Conservation (phyloP, 768 basidiomycete genomes). For the Trametes maxima region DNA sequence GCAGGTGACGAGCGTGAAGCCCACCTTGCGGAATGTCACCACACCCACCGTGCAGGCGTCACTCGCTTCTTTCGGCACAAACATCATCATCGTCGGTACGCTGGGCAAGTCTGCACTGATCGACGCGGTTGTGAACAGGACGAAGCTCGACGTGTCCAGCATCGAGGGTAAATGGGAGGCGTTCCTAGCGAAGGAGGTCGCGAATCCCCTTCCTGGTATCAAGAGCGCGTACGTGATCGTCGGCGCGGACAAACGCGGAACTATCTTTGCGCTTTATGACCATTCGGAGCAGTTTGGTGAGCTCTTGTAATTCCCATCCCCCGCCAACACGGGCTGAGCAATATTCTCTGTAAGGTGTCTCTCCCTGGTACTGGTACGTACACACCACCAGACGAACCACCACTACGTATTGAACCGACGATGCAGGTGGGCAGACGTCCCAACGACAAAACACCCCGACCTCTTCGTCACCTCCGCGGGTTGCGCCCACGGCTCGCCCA, state of each 20-base stretch:
- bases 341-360: constrained; percentile 48
- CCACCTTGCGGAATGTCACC: constrained; percentile 53
- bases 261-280: constrained; percentile 67
- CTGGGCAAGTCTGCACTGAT: constrained; percentile 60
- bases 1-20: constrained; percentile 56
- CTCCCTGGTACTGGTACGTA: constrained; percentile 67
- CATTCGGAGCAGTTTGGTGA: constrained; percentile 68
- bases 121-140: constrained; percentile 50
- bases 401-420: background rate
- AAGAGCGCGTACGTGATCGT: constrained; percentile 65
- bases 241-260: constrained; percentile 70
- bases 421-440: constrained; percentile 79
- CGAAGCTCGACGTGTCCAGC: constrained; percentile 55
- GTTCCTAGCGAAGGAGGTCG: constrained; percentile 53
- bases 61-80: constrained; percentile 10
- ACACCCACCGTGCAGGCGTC: constrained; percentile 31
- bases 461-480: constrained; percentile 47
- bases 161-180: constrained; percentile 71
- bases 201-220: constrained; percentile 59
- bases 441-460: constrained; percentile 49
- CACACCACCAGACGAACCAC: background rate
- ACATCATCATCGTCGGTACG: constrained; percentile 66
- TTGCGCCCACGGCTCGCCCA: constrained; percentile 58
- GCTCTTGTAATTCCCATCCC: constrained; percentile 3
- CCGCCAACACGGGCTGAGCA: background rate